Evolutionary conservation across 2,329 filamentous ascomycete species (phyloP).

Genomic region (Huntiella bhutanensis): DNA sequence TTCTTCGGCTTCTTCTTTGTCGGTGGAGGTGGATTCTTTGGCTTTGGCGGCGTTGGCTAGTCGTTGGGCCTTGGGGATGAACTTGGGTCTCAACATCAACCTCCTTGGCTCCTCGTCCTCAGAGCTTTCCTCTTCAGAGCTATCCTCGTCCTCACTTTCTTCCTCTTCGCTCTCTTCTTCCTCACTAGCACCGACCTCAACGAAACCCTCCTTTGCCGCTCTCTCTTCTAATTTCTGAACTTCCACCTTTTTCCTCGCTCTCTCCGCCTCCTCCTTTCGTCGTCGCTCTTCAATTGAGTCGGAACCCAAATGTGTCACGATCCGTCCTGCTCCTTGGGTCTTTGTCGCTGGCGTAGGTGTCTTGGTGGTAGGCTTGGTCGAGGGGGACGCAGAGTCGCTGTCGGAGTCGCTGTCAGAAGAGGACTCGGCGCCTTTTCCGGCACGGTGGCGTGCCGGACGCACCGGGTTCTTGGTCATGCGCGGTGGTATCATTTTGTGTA

Average conservation of each 20-base stretch:
- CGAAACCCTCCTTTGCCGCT: constrained; percentile 42
- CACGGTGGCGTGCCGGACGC: constrained; percentile 62
- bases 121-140: constrained; percentile 26
- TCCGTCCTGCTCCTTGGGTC: constrained; percentile 31
- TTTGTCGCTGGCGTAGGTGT: constrained; percentile 32
- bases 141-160: constrained; percentile 21
- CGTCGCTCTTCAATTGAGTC: constrained; percentile 31
- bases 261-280: constrained; percentile 27
- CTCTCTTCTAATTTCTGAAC: constrained; percentile 21
- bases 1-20: constrained; percentile 25
- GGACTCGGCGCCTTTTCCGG: constrained; percentile 54
- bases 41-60: constrained; percentile 15
- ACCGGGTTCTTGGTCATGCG: constrained; percentile 87
- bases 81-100: constrained; percentile 44
- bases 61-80: constrained; percentile 40
- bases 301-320: constrained; percentile 33
- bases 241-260: constrained; percentile 22
- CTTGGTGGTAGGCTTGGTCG: constrained; percentile 16
- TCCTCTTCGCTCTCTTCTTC: constrained; percentile 22
- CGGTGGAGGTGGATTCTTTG: constrained; percentile 16
- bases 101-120: constrained; percentile 39
- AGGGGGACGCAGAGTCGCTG: constrained; percentile 21
- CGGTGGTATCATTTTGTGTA: constrained; percentile 42
- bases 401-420: constrained; percentile 33
- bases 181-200: constrained; percentile 32